Percentiles rank a stretch among this genome's conserved stretches.
phyloP scores from a whole-genome alignment of 1,139 yeast genomes.

The Candida tropicalis region DNA sequence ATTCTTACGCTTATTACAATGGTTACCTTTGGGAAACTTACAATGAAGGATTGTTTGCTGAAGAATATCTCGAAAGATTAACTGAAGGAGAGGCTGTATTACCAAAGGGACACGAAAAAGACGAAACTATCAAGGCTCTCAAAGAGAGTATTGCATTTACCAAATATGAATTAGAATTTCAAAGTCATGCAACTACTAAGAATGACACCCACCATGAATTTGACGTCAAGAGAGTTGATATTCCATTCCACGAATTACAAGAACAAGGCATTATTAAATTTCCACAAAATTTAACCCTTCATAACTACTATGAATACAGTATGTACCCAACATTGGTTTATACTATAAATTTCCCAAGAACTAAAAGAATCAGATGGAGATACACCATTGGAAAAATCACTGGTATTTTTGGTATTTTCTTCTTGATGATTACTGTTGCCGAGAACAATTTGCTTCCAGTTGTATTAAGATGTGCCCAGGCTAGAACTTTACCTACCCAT shows the following conservation, averaged over 20 bases:
- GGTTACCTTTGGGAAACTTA: constrained; percentile 78
- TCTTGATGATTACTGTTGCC: constrained; percentile 80
- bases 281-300: constrained; percentile 70
- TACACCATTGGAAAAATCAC: constrained; percentile 70
- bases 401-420: constrained; percentile 86
- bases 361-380: constrained; percentile 63
- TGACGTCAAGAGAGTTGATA: constrained; percentile 15
- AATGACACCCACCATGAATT: constrained; percentile 15
- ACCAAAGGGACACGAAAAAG: constrained; percentile 27
- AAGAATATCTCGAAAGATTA: constrained; percentile 28
- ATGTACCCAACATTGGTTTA: constrained; percentile 93
- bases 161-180: constrained; percentile 60
- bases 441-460: constrained; percentile 79
- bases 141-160: constrained; percentile 60
- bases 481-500: constrained; percentile 49
- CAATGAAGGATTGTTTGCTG: constrained; percentile 58
- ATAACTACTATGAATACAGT: constrained; percentile 71
- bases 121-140: constrained; percentile 31
- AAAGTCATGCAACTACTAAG: constrained; percentile 30
- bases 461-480: constrained; percentile 58
- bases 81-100: constrained; percentile 17
- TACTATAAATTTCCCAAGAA: constrained; percentile 79
- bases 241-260: constrained; percentile 23
- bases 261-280: constrained; percentile 41
- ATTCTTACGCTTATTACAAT: constrained; percentile 84